Conservation (phyloP, 148 eudicot species). For the Cornus kousa region DNA sequence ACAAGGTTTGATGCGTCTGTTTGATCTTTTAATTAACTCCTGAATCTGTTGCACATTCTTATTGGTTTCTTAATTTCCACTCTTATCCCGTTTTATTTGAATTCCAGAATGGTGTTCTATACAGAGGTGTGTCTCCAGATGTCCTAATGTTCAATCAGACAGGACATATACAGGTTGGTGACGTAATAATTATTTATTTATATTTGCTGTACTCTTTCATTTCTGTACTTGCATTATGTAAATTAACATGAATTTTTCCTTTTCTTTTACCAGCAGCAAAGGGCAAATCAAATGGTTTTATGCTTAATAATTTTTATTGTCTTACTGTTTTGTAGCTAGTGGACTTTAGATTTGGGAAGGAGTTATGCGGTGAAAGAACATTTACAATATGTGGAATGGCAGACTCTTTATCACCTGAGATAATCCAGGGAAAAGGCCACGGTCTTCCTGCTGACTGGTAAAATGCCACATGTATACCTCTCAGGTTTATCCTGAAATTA, state of each 20-base stretch:
- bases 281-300: neutral
- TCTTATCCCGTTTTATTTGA: neutral
- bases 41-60: neutral
- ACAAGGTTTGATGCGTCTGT: slow-evolving; percentile 48
- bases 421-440: slow-evolving; percentile 91
- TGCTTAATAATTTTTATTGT: slow-evolving; percentile 1
- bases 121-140: slow-evolving; percentile 91
- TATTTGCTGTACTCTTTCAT: neutral
- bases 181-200: neutral
- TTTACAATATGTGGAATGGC: slow-evolving; percentile 89
- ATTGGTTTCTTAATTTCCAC: neutral
- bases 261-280: neutral
- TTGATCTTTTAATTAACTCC: slow-evolving; percentile 1
- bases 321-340: slow-evolving; percentile 54
- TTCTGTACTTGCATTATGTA: neutral
- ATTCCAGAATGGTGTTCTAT: slow-evolving; percentile 74
- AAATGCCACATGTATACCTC: slow-evolving; percentile 13
- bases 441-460: slow-evolving; percentile 94
- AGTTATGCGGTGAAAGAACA: slow-evolving; percentile 70
- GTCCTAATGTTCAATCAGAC: slow-evolving; percentile 77
- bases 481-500: neutral
- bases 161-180: slow-evolving; percentile 74
- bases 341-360: slow-evolving; percentile 94
- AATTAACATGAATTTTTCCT: neutral
- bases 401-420: slow-evolving; percentile 93